phyloP scores from a whole-genome alignment of 2,329 filamentous ascomycete species.

The Fusarium oxysporum region DNA sequence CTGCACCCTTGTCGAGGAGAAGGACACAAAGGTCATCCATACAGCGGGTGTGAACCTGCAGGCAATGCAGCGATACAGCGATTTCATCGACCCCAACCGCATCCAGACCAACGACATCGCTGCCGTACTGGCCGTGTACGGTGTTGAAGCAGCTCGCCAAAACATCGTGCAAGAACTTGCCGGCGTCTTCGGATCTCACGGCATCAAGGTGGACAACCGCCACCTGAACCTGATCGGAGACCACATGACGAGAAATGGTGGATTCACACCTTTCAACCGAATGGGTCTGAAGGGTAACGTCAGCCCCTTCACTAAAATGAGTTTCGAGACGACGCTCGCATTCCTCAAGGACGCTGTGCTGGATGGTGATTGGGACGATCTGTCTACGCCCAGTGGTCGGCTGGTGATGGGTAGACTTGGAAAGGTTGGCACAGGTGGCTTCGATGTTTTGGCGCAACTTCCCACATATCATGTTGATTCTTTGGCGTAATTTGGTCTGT shows the following conservation, averaged over 20 bases:
- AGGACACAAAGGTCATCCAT: slow-evolving; percentile 70
- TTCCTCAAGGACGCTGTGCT: slow-evolving; percentile 94
- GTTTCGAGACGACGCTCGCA: slow-evolving; percentile 95
- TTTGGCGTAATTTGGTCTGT: slow-evolving; percentile 43
- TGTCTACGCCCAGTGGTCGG: slow-evolving; percentile 85
- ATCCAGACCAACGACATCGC: slow-evolving; percentile 94
- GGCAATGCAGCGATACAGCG: slow-evolving; percentile 89
- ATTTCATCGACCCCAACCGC: slow-evolving; percentile 86
- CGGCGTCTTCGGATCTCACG: slow-evolving; percentile 88
- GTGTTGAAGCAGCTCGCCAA: slow-evolving; percentile 90
- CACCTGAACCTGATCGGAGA: slow-evolving; percentile 97
- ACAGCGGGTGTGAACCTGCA: slow-evolving; percentile 88
- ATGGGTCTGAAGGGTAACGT: slow-evolving; percentile 87
- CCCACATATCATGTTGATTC: slow-evolving; percentile 61
- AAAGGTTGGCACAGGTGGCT: slow-evolving; percentile 88
- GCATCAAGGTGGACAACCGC: slow-evolving; percentile 89
- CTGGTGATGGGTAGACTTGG: slow-evolving; percentile 89
- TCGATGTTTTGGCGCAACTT: slow-evolving; percentile 81
- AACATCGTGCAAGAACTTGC: slow-evolving; percentile 89
- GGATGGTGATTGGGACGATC: slow-evolving; percentile 89
- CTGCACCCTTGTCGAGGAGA: slow-evolving; percentile 73
- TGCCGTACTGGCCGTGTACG: slow-evolving; percentile 85
- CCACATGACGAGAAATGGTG: slow-evolving; percentile 95
- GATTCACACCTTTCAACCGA: slow-evolving; percentile 91
- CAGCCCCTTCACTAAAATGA: slow-evolving; percentile 98